phyloP scores from a whole-genome alignment of 345 rosid genomes.

The Salix koriyanagi region DNA sequence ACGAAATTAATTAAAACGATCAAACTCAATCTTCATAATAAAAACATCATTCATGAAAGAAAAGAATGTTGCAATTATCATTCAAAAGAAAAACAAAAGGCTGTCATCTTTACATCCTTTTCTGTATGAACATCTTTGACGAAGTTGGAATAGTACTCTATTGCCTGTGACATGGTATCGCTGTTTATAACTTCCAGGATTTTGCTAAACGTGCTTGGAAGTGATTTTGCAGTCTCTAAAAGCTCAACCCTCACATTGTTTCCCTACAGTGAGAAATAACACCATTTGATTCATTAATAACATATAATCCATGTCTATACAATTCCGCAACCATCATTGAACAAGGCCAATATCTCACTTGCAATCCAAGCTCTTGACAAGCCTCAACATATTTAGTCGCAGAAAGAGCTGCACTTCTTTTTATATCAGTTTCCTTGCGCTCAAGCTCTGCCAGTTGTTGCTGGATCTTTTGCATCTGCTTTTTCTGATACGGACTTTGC shows the following conservation, averaged over 20 bases:
- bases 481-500: constrained; percentile 82
- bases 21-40: not conserved
- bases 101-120: constrained; percentile 61
- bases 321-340: constrained; percentile 11
- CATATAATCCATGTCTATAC: constrained; percentile 9
- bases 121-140: constrained; percentile 80
- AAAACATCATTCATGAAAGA: not conserved
- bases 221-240: constrained; percentile 80
- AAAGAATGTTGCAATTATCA: not conserved
- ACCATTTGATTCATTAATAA: constrained; percentile 3
- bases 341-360: constrained; percentile 38
- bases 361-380: constrained; percentile 94
- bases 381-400: constrained; percentile 85
- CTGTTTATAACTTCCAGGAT: constrained; percentile 73
- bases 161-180: constrained; percentile 61
- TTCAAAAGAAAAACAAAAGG: not conserved
- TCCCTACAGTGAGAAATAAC: constrained; percentile 47
- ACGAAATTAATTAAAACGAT: constrained; percentile 7
- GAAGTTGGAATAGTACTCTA: constrained; percentile 75
- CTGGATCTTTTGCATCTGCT: constrained; percentile 93
- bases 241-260: constrained; percentile 86
- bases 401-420: constrained; percentile 74
- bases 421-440: constrained; percentile 88
- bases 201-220: constrained; percentile 67
- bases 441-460: constrained; percentile 85